Base-by-base conservation (phyloP, 1,284 basidiomycete genomes). In the Ustilago cynodontis region DNA sequence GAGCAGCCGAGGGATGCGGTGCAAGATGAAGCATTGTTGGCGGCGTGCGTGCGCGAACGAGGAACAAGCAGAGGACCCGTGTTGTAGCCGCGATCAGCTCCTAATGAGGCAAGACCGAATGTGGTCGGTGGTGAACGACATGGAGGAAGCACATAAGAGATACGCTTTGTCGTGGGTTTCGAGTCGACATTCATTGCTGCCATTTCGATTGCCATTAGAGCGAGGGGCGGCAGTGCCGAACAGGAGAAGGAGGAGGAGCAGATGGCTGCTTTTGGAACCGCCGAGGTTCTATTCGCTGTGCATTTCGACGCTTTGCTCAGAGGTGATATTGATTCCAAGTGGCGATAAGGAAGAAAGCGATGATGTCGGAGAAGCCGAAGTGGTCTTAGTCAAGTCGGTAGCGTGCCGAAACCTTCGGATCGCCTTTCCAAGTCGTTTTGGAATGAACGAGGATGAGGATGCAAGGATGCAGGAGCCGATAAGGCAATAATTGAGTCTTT, bases 131-230 rank as follows among this genome's bases (percentile, higher is more conserved):
- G 73, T 18, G 61, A 56, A 20, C 52, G 61, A 29, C 59, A 63
- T 9, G 75, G 59, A 0, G 81, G 81, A 3, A 82, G 69, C 5
- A 79, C 76, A 31, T 82, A 82, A 3, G 79, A 82, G 10, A 81
- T 59, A 24, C 78, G 52, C 59, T 76, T 76, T 29, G 67, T 73
- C 29, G 67, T 77, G 24, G 71, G 61, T 41, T 59, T 65, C 9
- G 60, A 31, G 26, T 71, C 73, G 28, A 20, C 43, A 20, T 67
- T 68, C 64, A 65, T 68, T 18, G 62, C 26, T 52, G 60, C n/a
- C 2, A 56, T 35, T 18, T 69, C 45, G 35, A 64, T 56, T 18
- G 62, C 59, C 66, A 62, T 69, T 8, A 5, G 35, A 16, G 58
- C 35, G 14, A 37, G 14, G 59, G 39, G 49, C 22, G 28, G 47